Base-by-base conservation (phyloP, 345 rosid species). In the Ceriops tagal region DNA sequence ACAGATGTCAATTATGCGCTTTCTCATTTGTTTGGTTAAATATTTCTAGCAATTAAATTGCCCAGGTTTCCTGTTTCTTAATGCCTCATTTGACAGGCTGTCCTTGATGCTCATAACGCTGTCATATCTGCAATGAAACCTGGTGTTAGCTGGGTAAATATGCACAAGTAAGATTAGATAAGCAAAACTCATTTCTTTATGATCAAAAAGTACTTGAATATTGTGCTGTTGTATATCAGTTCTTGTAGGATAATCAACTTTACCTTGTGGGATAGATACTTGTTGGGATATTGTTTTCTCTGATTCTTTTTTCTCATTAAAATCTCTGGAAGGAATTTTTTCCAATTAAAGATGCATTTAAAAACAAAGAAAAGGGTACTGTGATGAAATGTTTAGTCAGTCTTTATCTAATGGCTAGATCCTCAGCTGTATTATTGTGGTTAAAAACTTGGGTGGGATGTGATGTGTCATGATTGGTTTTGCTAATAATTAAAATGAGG, bases 61-160 rank as follows among this genome's bases (percentile, higher is more conserved):
- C 47, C 30, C 31, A 32, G 8, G 16, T 8, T 74, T 60, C 13
- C 51, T 68, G 9, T 70, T 34, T 68, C 43, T 66, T 59, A 63
- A 64, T 72, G 62, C 6, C 27, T 63, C 72, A 31, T 70, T 74
- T 58, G 68, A 21, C 82, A 90, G 98, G 96, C 96, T 49, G 96
- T 92, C 59, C 90, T 90, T 72, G 80, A 80, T 66, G 96, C 96
- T 65, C 98, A 92, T 75, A 77, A 92, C 81, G 86, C 89, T 69
- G 98, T 92, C 69, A 86, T 89, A 73, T 77, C 86, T 61, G 80
- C 86, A 8, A 90, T 89, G 96, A 89, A 86, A 77, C 98, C 96
- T 60, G 96, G 93, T 66, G 83, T 89, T 26, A 83, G 80, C 88
- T 92, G 96, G 96, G 85, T 92, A 31, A 89, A 90, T 79, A 92